Base-by-base conservation (phyloP, 1,139 yeast genomes). In the Tardiomyces digboiensis region DNA sequence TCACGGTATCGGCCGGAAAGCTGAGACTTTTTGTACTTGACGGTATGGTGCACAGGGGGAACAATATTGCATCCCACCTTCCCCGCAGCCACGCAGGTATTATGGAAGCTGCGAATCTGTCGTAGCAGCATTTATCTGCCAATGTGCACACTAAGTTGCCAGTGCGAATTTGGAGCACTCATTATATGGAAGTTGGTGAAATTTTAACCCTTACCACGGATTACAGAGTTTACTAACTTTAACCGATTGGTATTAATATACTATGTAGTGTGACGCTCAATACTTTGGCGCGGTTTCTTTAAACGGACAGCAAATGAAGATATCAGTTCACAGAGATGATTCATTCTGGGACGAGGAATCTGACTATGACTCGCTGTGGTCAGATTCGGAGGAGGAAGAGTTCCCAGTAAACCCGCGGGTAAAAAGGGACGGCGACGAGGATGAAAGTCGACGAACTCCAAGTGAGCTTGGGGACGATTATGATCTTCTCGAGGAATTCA, bases 31-130 rank as follows among this genome's bases (percentile, higher is more conserved):
- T 76, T 74, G 57, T 85, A 78, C 53, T 76, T 77, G 45, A 91
- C 85, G 49, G 80, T 74, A 64, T 91, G 98, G 63, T 91, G 98
- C 16, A 89, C 95, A 2, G 98, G 97, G 44, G 81, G 76, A 29
- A 85, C 89, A 39, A 86, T 75, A 41, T 93, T 82, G 26, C 64
- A 64, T 14, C 19, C 29, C 23, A n/a, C 39, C 19, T n/a, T 23
- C 7, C 19, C 19, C 8, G 19, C 23, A 7, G 33, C 7, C 33
- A 14, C 12, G 37, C 19, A n/a, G 19, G 19, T 33, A 5, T 13
- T 16, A 14, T 33, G 37, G 37, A 33, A 33, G 19, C 33, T 26
- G 33, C 33, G 33, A 26, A 26, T 26, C 14, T 26, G 33, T 26
- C 33, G 33, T 16, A 16, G 33, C 33, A 26, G 33, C 33, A 26